Base-by-base conservation (phyloP, 2,329 filamentous ascomycete genomes). In the Scytalidium sp. region DNA sequence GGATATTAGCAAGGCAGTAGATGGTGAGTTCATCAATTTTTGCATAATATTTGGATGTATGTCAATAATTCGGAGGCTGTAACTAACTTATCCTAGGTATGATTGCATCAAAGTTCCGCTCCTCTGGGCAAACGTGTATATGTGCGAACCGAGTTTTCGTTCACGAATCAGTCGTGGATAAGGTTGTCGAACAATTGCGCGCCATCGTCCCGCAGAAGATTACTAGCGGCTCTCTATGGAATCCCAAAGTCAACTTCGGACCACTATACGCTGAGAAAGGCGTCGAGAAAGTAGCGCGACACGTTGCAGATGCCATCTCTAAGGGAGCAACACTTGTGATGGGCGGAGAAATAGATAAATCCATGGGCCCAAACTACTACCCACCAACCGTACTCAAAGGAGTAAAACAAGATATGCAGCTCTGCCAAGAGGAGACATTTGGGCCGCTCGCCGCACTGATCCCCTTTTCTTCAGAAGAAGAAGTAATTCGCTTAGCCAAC, bases 361-460 rank as follows among this genome's bases (percentile, higher is more conserved):
- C 25, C 7, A 70, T 88, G 2, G 85, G 85, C 1, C 67, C 72
- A 11, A 85, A 87, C 67, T 90, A 88, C 69, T 88, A 83, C 69
- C 73, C 84, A 56, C 83, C 83, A 1, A 88, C 85, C 0, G 83
- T 90, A 22, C 73, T 90, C 47, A 78, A 81, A 13, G 79, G 81
- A 43, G 85, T 87, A 76, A 87, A 70, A 11, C 73, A 74, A 53
- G 76, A 84, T 32, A 90, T 89, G 86, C 69, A 76, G 50, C 71
- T 90, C 52, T 79, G 83, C 21, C 72, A 73, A 2, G 85, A 90
- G 56, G 86, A 90, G 67, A 89, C 85, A 0, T 90, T 90, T 59
- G 86, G 85, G 1, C 87, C 86, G 2, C 77, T 90, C 0, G 83
- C 85, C 1, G 85, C 82, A 1, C 65, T 90, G 2, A 88, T 87